Percentiles rank a stretch among this genome's conserved stretches.
Evolutionary conservation across 805 yeast genomes (phyloP).

Genomic region (Candida saitoana): DNA sequence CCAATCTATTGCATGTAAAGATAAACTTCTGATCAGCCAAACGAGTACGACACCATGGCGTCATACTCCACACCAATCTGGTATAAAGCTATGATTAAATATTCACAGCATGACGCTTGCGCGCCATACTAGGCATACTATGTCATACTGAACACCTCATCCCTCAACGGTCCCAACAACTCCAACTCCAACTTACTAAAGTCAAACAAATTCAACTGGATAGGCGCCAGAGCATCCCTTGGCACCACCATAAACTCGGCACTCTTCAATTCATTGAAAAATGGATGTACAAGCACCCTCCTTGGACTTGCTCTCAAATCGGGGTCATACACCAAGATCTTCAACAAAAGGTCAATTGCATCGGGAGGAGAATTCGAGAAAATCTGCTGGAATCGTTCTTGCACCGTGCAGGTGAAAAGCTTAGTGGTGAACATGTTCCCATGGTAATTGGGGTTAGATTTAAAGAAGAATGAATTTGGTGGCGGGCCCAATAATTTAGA

Average conservation of each 20-base stretch:
- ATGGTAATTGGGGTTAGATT: slow-evolving; percentile 68
- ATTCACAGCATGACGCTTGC: too few relatives aligned
- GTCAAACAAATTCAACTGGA: slow-evolving; percentile 52
- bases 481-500: slow-evolving; percentile 92
- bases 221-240: slow-evolving; percentile 43
- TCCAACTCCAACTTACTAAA: slow-evolving; percentile 67
- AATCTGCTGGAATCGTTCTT: slow-evolving; percentile 45
- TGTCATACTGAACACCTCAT: slow-evolving; percentile 23
- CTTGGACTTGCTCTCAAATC: slow-evolving; percentile 74
- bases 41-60: too few relatives aligned
- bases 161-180: slow-evolving; percentile 38
- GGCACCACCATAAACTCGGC: slow-evolving; percentile 50
- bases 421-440: slow-evolving; percentile 72
- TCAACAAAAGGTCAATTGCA: slow-evolving; percentile 80
- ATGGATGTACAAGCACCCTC: slow-evolving; percentile 80
- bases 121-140: too few relatives aligned
- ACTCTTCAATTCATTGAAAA: slow-evolving; percentile 79
- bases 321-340: slow-evolving; percentile 87
- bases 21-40: too few relatives aligned
- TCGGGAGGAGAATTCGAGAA: slow-evolving; percentile 72
- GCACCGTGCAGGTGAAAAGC: slow-evolving; percentile 52
- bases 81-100: too few relatives aligned
- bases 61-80: too few relatives aligned
- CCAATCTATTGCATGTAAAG: too few relatives aligned
- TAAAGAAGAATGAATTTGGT: slow-evolving; percentile 58